Evolutionary conservation across 1,139 yeast species (phyloP), one percentile per base, ranked within the genome.

Genomic region (Hyphopichia wangnamkhiaoensis): DNA sequence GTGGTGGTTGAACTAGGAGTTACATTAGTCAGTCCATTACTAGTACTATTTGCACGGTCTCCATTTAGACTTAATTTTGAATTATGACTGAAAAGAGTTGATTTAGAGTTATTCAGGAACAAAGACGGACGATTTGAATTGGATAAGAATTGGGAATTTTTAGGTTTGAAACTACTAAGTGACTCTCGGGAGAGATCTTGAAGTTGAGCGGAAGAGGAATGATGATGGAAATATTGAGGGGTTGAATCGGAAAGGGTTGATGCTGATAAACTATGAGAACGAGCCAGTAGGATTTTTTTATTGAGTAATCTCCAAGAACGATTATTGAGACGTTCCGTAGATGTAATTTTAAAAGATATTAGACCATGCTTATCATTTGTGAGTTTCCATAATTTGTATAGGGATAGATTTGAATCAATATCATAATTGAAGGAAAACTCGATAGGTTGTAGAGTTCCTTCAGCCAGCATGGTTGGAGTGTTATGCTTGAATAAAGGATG

Each of bases 301-400:
- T 54, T 56, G 17, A 60, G 39, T 32, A 61, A 38, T 33, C 68
- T 47, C 67, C 67, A 61, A 14, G 62, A 53, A 33, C 68, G 46
- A 41, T 62, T 58, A 37, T 54, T 53, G 27, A 60, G 38, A 29
- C 67, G 48, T 25, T 43, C 45, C n/a, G 46, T 41, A 7, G 49
- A 43, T 10, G 50, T 40, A 18, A 40, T 33, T 26, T 46, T 42
- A 10, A 42, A 31, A 17, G 38, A 33, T 6, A 37, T 32, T 12
- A 36, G 13, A 2, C 21, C 37, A 10, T 35, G 21, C 7, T 43
- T 37, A 19, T 42, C 37, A 23, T 43, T 48, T 7, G 61, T 53
- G 25, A 54, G 15, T 41, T 49, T 54, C 58, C 60, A 56, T 32
- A 56, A 35, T 31, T 47, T 37, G 14, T 49, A 37, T n/a, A 56